phyloP scores from a whole-genome alignment of 1,284 basidiomycete genomes.

The Anthracocystis walkeri region DNA sequence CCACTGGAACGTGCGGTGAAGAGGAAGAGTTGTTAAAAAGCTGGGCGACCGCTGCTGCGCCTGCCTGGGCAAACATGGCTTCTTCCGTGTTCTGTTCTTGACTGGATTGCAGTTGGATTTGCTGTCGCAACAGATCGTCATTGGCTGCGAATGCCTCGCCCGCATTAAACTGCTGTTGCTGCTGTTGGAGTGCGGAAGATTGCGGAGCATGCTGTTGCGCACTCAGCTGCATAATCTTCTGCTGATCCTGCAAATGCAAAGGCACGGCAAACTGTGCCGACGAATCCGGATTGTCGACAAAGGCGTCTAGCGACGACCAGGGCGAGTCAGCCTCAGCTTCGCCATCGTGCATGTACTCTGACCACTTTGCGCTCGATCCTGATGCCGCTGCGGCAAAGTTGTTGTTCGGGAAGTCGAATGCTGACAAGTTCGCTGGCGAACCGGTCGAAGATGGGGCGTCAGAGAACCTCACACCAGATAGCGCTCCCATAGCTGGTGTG shows the following conservation, averaged over 20 bases:
- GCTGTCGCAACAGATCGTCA: conserved; percentile 25
- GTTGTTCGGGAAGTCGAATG: background rate
- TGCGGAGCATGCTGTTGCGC: conserved; percentile 8
- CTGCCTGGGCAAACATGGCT: conserved; percentile 35
- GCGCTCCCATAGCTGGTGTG: background rate
- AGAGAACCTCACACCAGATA: conserved; percentile 27
- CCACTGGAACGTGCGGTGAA: background rate
- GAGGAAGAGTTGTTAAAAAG: background rate
- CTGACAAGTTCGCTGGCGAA: background rate
- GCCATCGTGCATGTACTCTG: conserved; percentile 49
- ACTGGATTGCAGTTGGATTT: conserved; percentile 9
- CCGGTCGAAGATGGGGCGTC: conserved; percentile 26
- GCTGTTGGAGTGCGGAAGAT: background rate
- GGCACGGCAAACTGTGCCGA: conserved; percentile 43
- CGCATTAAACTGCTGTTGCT: background rate
- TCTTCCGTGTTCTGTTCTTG: conserved; percentile 15
- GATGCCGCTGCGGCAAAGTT: background rate
- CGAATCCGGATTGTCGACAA: conserved; percentile 50
- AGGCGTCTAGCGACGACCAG: conserved; percentile 57
- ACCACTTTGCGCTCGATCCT: conserved; percentile 39
- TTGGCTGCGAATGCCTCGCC: conserved; percentile 31
- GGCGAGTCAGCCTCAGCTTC: conserved; percentile 50
- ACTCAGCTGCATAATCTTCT: conserved; percentile 20
- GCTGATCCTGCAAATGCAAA: conserved; percentile 24
- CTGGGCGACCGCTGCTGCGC: conserved; percentile 29